phyloP scores from a whole-genome alignment of 345 rosid genomes.

The Syzygium jambos region DNA sequence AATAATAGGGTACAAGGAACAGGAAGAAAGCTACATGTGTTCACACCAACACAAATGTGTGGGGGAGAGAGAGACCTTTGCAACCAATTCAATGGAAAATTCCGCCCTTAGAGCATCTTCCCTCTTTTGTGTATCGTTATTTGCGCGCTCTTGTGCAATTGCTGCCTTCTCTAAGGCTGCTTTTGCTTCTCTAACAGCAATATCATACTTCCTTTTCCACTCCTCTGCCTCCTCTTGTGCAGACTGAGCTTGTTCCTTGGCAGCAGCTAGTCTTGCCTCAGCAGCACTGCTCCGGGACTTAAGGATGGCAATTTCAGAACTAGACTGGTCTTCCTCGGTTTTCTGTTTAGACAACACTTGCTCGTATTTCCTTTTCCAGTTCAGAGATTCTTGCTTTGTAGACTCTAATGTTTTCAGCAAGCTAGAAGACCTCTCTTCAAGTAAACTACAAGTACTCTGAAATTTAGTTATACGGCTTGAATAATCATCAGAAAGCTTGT shows the following conservation, averaged over 20 bases:
- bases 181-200: conserved; percentile 82
- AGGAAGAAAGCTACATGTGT: not conserved
- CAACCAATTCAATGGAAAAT: conserved; percentile 45
- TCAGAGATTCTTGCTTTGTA: conserved; percentile 55
- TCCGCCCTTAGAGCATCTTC: conserved; percentile 87
- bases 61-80: conserved; percentile 44
- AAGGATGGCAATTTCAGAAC: conserved; percentile 70
- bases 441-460: conserved; percentile 65
- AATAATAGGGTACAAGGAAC: not conserved
- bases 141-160: conserved; percentile 63
- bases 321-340: conserved; percentile 63
- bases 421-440: conserved; percentile 79
- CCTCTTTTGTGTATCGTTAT: conserved; percentile 72
- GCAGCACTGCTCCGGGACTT: conserved; percentile 81
- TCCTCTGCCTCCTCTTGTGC: conserved; percentile 92
- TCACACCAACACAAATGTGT: not conserved
- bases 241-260: conserved; percentile 74
- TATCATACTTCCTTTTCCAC: conserved; percentile 90
- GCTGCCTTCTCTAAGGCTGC: conserved; percentile 93
- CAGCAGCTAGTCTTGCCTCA: conserved; percentile 96
- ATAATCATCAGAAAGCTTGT: conserved; percentile 79
- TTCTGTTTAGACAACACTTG: conserved; percentile 60
- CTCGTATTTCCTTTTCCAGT: conserved; percentile 74
- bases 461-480: conserved; percentile 58
- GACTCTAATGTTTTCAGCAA: conserved; percentile 67